phyloP scores from a whole-genome alignment of 2,329 filamentous ascomycete genomes.

The Fusarium subglutinans region DNA sequence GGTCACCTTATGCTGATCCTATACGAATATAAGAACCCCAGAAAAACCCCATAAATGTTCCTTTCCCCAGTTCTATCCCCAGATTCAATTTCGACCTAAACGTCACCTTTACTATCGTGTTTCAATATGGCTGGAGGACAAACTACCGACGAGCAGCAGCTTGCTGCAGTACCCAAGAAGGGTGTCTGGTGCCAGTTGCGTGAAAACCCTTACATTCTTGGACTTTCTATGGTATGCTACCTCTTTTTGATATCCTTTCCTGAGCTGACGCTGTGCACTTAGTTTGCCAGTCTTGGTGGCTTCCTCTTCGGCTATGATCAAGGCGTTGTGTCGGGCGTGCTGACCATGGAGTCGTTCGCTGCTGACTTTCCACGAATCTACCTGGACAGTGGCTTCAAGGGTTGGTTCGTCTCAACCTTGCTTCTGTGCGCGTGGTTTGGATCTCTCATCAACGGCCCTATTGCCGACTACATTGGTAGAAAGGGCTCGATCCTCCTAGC shows the following conservation, averaged over 20 bases:
- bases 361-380: slow-evolving; percentile 45
- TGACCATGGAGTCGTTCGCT: slow-evolving; percentile 48
- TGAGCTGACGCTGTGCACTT: background rate
- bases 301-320: slow-evolving; percentile 53
- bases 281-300: slow-evolving; percentile 49
- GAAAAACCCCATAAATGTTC: background rate
- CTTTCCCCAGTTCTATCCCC: background rate
- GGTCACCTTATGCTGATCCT: background rate
- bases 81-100: background rate
- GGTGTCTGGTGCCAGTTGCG: background rate
- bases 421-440: slow-evolving; percentile 59
- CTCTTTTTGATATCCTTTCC: too few relatives aligned
- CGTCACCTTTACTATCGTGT: background rate
- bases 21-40: background rate
- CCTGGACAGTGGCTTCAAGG: slow-evolving; percentile 50
- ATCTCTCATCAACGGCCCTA: slow-evolving; percentile 53
- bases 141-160: background rate
- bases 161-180: background rate
- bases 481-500: slow-evolving; percentile 48
- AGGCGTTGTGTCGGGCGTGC: slow-evolving; percentile 52
- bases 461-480: slow-evolving; percentile 46
- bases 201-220: background rate
- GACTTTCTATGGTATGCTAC: background rate
- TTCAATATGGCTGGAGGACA: background rate
- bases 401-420: slow-evolving; percentile 60